Evolutionary conservation across 148 eudicot species (phyloP).

Genomic region (Gaultheria prostrata): DNA sequence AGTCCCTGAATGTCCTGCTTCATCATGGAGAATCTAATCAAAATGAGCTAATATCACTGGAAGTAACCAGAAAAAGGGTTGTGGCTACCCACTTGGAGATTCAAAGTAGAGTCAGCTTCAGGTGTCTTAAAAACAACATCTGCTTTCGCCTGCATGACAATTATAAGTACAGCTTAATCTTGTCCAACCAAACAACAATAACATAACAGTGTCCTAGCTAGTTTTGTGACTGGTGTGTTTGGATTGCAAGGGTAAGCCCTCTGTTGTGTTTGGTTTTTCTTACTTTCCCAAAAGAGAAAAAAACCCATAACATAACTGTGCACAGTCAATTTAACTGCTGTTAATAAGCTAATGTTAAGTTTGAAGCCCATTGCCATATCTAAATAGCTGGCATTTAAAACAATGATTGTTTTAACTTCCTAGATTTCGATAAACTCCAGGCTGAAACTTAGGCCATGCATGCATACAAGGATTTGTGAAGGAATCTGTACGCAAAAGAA

Average conservation of each 20-base stretch:
- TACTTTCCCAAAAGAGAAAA: no score
- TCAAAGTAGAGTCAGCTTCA: conserved; percentile 55
- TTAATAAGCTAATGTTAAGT: neutral
- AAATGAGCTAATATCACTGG: neutral
- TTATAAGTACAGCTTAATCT: neutral
- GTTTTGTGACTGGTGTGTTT: no score
- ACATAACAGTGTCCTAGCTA: neutral
- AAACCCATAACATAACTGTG: neutral
- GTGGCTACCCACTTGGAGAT: conserved; percentile 55
- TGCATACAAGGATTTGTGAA: neutral
- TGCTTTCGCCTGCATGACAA: conserved; percentile 67
- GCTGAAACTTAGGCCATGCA: neutral
- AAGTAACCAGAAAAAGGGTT: neutral
- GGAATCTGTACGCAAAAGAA: neutral
- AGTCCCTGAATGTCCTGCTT: conserved; percentile 92
- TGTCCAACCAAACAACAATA: neutral
- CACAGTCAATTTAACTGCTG: neutral
- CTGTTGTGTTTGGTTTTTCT: no score
- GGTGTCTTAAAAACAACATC: conserved; percentile 64
- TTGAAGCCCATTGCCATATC: neutral
- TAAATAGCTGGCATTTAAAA: neutral
- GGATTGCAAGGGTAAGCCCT: no score
- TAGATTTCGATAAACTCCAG: neutral
- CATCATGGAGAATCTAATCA: conserved; percentile 13
- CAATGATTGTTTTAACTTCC: neutral